These are phyloP conservation scores for Moniliella sp. DNA, from an alignment of 1,284 basidiomycete genomes.

Conservation along the genomic window DNA sequence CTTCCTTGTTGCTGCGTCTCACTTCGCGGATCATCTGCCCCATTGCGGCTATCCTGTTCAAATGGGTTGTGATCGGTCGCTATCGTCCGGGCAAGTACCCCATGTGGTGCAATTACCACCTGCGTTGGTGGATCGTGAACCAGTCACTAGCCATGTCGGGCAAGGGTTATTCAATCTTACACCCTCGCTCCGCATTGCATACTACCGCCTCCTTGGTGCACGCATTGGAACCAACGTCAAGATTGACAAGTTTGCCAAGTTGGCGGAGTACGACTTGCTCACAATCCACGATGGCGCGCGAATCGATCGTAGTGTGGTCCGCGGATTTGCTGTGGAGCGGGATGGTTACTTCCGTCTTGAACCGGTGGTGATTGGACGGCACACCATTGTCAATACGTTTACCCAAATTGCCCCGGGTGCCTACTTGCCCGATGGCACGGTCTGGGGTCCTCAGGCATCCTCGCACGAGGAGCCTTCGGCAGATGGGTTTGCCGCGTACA, in stretches of 20 bases:
- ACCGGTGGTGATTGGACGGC: slow-evolving; percentile 29
- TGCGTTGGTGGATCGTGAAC: slow-evolving; percentile 34
- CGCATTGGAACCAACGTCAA: slow-evolving; percentile 24
- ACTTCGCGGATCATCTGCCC: slow-evolving; percentile 32
- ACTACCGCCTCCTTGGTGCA: slow-evolving; percentile 30
- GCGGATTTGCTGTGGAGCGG: slow-evolving; percentile 30
- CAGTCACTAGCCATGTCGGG: slow-evolving; percentile 28
- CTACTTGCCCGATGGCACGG: slow-evolving; percentile 25
- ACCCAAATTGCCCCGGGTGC: slow-evolving; percentile 31
- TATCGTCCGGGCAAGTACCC: slow-evolving; percentile 29
- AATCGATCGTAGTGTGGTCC: slow-evolving; percentile 25
- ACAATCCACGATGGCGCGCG: slow-evolving; percentile 29
- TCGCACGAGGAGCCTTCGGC: slow-evolving; percentile 29
- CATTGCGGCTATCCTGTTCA: slow-evolving; percentile 27
- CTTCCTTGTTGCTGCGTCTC: slow-evolving; percentile 23
- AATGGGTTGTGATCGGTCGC: slow-evolving; percentile 29
- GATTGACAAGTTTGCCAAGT: slow-evolving; percentile 23
- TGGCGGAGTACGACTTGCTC: slow-evolving; percentile 27
- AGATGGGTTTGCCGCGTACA: slow-evolving; percentile 30
- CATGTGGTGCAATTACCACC: slow-evolving; percentile 33
- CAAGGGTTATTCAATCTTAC: slow-evolving; percentile 25
- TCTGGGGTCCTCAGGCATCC: slow-evolving; percentile 30
- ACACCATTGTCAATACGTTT: slow-evolving; percentile 31
- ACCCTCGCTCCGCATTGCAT: slow-evolving; percentile 19
- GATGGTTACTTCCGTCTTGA: slow-evolving; percentile 31